Conservation (phyloP, 179 eudicot genomes). For the Camellia oleifera region DNA sequence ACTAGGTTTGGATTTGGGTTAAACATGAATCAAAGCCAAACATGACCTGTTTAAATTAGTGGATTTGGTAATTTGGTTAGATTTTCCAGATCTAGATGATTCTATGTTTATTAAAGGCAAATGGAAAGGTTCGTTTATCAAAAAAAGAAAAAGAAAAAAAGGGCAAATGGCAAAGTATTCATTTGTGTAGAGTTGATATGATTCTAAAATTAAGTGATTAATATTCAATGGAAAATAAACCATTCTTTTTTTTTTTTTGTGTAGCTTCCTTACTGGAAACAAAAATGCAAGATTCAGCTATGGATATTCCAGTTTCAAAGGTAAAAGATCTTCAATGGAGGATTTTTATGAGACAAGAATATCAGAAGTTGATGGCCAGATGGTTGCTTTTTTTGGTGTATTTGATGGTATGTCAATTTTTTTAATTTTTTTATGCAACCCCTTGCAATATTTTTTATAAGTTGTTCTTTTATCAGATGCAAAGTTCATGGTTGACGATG, state of each 20-base stretch:
- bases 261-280: conserved; percentile 32
- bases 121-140: no score
- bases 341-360: conserved; percentile 67
- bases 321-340: conserved; percentile 80
- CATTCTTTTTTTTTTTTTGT: background rate
- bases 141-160: no score
- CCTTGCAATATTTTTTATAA: background rate
- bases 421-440: background rate
- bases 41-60: background rate
- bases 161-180: background rate
- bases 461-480: background rate
- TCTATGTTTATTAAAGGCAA: background rate
- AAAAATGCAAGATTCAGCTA: conserved; percentile 55
- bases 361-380: conserved; percentile 67
- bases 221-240: background rate
- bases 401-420: conserved; percentile 57
- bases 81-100: background rate
- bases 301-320: conserved; percentile 76
- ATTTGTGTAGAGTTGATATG: background rate
- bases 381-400: conserved; percentile 79
- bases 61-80: background rate
- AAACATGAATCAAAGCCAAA: background rate
- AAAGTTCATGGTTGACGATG: background rate
- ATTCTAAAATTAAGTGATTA: background rate
- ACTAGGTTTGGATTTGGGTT: background rate